phyloP scores from a whole-genome alignment of 163 green algal species.

The Scenedesmus sp. region DNA sequence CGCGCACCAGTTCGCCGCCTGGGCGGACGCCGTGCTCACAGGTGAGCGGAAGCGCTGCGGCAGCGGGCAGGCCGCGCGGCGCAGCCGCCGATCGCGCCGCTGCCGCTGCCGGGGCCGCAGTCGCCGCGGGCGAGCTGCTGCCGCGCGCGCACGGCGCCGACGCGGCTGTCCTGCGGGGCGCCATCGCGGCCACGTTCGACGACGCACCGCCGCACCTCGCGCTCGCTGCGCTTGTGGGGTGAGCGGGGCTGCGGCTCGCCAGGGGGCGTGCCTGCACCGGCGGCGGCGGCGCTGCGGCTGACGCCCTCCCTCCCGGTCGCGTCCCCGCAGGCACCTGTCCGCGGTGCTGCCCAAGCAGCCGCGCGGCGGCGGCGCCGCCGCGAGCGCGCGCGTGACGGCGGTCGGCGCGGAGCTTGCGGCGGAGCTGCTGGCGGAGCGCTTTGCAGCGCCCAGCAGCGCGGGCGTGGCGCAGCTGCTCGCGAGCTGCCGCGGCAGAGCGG shows the following conservation, averaged over 20 bases:
- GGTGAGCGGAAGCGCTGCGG: slow-evolving; percentile 8
- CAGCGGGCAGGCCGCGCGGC: neutral
- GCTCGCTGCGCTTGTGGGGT: slow-evolving; percentile 20
- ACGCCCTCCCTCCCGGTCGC: neutral
- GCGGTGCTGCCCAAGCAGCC: slow-evolving; percentile 18
- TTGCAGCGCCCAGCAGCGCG: slow-evolving; percentile 43
- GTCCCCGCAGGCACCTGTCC: slow-evolving; percentile 27
- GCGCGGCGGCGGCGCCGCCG: neutral
- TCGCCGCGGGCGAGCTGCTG: slow-evolving; percentile 36
- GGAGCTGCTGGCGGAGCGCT: slow-evolving; percentile 53
- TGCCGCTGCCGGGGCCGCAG: slow-evolving; percentile 11
- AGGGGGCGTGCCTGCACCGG: too few species aligned
- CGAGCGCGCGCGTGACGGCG: slow-evolving; percentile 41
- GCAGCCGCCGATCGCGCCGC: neutral
- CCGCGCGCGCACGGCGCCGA: too few species aligned
- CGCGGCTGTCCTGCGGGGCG: neutral
- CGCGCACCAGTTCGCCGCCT: slow-evolving; percentile 29
- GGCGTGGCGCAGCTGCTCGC: slow-evolving; percentile 54
- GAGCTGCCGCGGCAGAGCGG: neutral
- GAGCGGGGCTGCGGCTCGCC: neutral
- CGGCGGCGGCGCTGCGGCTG: neutral
- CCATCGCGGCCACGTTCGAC: slow-evolving; percentile 5
- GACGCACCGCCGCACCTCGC: slow-evolving; percentile 7
- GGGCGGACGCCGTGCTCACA: slow-evolving; percentile 32
- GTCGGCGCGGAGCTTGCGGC: slow-evolving; percentile 55